phyloP scores from a whole-genome alignment of 768 basidiomycete genomes.

The Leucocoprinus birnbaumii region DNA sequence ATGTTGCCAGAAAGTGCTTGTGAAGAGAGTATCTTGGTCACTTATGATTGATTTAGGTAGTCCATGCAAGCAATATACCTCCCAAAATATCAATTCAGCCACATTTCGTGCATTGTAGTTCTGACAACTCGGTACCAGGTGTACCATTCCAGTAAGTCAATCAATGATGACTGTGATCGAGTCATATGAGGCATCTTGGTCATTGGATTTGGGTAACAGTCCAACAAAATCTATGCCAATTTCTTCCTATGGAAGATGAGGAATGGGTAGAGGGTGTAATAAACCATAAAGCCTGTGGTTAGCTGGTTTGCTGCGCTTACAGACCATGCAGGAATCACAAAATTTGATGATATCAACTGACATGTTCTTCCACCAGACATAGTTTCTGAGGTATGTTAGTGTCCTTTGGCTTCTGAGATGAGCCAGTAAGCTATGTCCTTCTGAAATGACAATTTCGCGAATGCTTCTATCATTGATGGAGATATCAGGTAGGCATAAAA shows the following conservation, averaged over 20 bases:
- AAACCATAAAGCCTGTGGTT: constrained; percentile 22
- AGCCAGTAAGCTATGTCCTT: constrained; percentile 34
- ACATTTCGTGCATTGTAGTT: constrained; percentile 13
- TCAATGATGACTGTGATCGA: constrained; percentile 19
- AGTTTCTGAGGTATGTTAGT: constrained; percentile 23
- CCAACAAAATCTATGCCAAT: constrained; percentile 19
- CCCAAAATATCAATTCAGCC: constrained; percentile 12
- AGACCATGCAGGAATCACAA: constrained; percentile 25
- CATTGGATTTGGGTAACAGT: constrained; percentile 16
- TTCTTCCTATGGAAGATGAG: constrained; percentile 12
- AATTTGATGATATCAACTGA: constrained; percentile 17
- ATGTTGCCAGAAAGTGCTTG: constrained; percentile 26
- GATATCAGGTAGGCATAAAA: constrained; percentile 21
- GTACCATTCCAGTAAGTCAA: constrained; percentile 16
- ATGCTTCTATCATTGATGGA: constrained; percentile 13
- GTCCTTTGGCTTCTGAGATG: constrained; percentile 33
- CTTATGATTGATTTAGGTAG: constrained; percentile 22
- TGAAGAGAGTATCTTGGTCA: constrained; percentile 30
- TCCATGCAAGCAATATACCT: constrained; percentile 14
- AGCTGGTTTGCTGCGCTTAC: constrained; percentile 16
- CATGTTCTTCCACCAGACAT: constrained; percentile 37
- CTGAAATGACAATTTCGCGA: constrained; percentile 27
- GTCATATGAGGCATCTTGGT: constrained; percentile 10
- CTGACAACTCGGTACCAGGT: constrained; percentile 13
- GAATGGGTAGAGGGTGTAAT: constrained; percentile 18